Evolutionary conservation across 2,329 filamentous ascomycete genomes (phyloP), one percentile per base, ranked within the genome.

Genomic region (Colletotrichum falcatum): DNA sequence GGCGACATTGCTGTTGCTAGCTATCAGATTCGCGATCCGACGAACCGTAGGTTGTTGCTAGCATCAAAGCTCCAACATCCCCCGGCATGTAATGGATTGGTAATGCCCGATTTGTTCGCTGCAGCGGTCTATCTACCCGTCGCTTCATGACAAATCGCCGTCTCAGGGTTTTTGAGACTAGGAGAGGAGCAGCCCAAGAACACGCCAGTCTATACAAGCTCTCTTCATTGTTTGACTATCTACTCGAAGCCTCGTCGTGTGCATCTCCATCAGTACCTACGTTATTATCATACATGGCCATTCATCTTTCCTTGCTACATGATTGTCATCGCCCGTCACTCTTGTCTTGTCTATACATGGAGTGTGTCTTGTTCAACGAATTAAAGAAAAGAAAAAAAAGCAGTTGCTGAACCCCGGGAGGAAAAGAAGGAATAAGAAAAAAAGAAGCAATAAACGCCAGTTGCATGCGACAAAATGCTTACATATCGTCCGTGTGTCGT

Each of bases 201-300:
- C 35, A 33, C 30, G 20, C 44, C 26, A 11, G n/a, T 1, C 20
- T 14, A 33, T 37, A 4, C 18, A 23, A 48, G 30, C 35, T 37
- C 16, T 9, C 12, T 20, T 16, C 33, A 28, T 56, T 6, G 20
- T 64, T 30, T 44, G 9, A 42, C 51, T 67, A 67, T 67, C 56
- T 70, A 67, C 49, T 44, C n/a, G 35, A 33, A 55, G 62, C 23
- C 18, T 14, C 16, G 18, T 66, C 62, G 55, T 66, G 23, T 66
- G 39, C 55, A 28, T 66, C 49, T 53, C 63, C 58, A 46, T 55
- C 11, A 5, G 28, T 23, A 11, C 49, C 44, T 58, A 11, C 49
- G 51, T 58, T 33, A 56, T 46, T 53, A 61, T 70, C 58, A 62
- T 70, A 70, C 63, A 58, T 70, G 56, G 49, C 49, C 16, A 18